phyloP scores from a whole-genome alignment of 352 stramenopile genomes.

The Globisporangium cystogenes region DNA sequence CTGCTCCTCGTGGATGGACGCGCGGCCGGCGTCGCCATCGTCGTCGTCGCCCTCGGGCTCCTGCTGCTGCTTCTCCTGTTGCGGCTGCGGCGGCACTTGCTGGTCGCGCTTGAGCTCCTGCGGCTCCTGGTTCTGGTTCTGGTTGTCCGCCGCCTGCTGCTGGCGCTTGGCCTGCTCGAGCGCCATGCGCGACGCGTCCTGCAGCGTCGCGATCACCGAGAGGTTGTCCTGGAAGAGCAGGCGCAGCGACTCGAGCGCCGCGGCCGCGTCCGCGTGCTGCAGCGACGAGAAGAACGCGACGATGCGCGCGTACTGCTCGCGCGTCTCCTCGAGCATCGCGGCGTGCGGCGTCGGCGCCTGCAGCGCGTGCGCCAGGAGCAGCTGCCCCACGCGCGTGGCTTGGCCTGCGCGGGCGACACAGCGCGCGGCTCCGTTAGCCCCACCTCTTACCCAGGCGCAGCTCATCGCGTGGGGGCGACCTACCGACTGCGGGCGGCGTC shows the following conservation, averaged over 20 bases:
- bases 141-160: conserved; percentile 2
- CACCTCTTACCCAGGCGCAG: too few species aligned
- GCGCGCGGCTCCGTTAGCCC: too few species aligned
- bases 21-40: conserved; percentile 4
- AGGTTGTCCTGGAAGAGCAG: conserved; percentile 33
- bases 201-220: conserved; percentile 34
- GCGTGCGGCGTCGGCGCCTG: conserved; percentile 14
- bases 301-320: conserved; percentile 35
- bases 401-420: conserved; percentile 20
- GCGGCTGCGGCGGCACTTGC: background rate
- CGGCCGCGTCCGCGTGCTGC: conserved; percentile 30
- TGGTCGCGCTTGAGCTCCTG: background rate
- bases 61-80: background rate
- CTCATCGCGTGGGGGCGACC: too few species aligned
- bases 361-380: conserved; percentile 48
- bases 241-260: conserved; percentile 28
- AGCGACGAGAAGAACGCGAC: conserved; percentile 32
- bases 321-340: conserved; percentile 42
- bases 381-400: conserved; percentile 47
- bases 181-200: conserved; percentile 24
- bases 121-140: background rate
- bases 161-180: conserved; percentile 10
- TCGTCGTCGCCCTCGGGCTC: conserved; percentile 4
- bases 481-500: background rate
- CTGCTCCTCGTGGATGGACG: conserved; percentile 50